A percentile compares a stretch with the other conserved stretches of the same genome.
phyloP scores from a whole-genome alignment of 768 basidiomycete genomes.

The Plicaturopsis crispa region DNA sequence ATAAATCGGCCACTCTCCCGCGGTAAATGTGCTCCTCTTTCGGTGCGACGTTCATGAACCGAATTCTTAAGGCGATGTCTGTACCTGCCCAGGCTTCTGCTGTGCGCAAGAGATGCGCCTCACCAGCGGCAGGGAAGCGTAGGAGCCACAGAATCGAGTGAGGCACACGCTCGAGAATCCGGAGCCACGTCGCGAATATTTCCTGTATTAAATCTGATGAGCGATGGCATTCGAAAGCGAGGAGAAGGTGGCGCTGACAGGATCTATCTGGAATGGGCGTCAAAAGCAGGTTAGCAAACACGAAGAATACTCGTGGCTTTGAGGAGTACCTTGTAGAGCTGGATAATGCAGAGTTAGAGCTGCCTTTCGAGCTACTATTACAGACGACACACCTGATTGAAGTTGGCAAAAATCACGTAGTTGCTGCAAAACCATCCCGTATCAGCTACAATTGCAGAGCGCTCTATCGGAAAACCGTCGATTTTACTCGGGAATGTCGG shows the following conservation, averaged over 20 bases:
- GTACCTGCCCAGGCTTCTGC: conserved; percentile 37
- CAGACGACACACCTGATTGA: conserved; percentile 35
- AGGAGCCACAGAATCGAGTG: conserved; percentile 46
- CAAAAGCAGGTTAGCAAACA: no score
- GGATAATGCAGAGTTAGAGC: conserved; percentile 5
- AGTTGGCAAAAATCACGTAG: conserved; percentile 42
- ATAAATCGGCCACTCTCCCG: conserved; percentile 38
- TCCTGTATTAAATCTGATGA: conserved; percentile 17
- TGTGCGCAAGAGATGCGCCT: conserved; percentile 32
- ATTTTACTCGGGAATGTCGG: conserved; percentile 33
- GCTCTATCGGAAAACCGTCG: no score
- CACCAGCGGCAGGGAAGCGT: conserved; percentile 41
- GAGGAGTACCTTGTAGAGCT: conserved; percentile 36
- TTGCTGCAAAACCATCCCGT: conserved; percentile 19
- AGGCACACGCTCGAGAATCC: conserved; percentile 33
- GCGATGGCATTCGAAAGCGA: no score
- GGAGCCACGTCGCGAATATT: conserved; percentile 42
- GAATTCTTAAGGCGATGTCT: conserved; percentile 35
- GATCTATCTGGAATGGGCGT: no score
- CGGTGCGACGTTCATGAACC: conserved; percentile 39
- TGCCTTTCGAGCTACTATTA: conserved; percentile 1
- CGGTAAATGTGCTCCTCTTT: conserved; percentile 39
- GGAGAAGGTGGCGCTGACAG: no score
- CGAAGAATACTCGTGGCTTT: neutral
- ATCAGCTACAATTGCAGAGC: conserved; percentile 9